Conservation (phyloP, 2,329 filamentous ascomycete genomes). For the Leptodontidium sp. region DNA sequence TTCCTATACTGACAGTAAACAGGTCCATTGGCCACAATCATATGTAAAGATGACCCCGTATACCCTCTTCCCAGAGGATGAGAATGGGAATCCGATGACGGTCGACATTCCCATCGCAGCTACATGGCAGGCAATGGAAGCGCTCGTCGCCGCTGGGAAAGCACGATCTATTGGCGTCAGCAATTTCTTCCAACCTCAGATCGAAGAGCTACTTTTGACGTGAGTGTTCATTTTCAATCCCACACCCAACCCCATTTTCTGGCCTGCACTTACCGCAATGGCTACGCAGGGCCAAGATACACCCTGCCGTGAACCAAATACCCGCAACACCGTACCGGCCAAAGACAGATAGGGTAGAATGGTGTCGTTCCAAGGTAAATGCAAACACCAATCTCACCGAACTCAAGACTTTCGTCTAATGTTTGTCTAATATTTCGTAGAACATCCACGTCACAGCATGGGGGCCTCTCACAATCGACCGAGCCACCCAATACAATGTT, state of each 20-base stretch:
- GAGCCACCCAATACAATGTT: constrained; percentile 5
- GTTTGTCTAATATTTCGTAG: background rate
- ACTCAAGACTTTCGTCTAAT: background rate
- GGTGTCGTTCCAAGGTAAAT: constrained; percentile 10
- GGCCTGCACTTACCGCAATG: background rate
- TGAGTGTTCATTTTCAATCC: background rate
- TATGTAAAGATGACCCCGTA: constrained; percentile 3
- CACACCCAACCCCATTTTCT: background rate
- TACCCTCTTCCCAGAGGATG: background rate
- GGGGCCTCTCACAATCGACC: constrained; percentile 12
- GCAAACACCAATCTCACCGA: background rate
- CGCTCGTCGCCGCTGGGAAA: constrained; percentile 13
- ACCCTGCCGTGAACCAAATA: constrained; percentile 10
- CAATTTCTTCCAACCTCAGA: background rate
- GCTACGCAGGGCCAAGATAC: constrained; percentile 4
- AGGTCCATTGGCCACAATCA: constrained; percentile 11
- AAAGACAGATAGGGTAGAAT: constrained; percentile 11
- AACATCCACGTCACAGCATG: constrained; percentile 4
- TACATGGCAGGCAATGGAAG: constrained; percentile 7
- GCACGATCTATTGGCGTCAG: constrained; percentile 7
- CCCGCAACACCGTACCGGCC: constrained; percentile 10
- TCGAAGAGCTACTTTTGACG: constrained; percentile 2
- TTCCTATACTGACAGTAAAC: background rate
- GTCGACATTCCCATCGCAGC: background rate
- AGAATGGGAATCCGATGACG: background rate